Percentiles rank a stretch among this genome's conserved stretches.
Evolutionary conservation across 495 filamentous ascomycete genomes (phyloP).

Genomic region (Lichina pygmaea): DNA sequence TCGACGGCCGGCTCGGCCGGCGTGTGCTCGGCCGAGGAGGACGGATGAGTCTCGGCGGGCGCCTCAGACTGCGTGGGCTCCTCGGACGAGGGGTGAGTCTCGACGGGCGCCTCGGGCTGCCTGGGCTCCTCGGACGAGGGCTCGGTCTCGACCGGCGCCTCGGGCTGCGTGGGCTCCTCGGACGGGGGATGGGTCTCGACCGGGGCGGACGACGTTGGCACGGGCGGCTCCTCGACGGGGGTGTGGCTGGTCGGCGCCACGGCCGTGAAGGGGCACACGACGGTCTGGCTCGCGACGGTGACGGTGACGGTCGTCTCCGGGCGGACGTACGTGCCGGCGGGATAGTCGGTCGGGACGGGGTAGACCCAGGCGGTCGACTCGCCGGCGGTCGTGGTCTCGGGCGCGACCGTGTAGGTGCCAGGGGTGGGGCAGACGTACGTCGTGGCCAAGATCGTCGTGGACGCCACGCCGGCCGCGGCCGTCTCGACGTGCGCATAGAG

Average conservation of each 20-base stretch:
- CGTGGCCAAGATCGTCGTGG: conserved; percentile 42
- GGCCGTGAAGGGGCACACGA: conserved; percentile 43
- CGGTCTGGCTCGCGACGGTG: conserved; percentile 37
- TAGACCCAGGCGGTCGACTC: conserved; percentile 30
- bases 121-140: neutral
- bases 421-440: conserved; percentile 54
- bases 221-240: conserved; percentile 1
- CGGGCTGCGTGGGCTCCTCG: no score
- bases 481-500: conserved; percentile 42
- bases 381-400: conserved; percentile 18
- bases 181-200: conserved; percentile 4
- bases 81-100: no score
- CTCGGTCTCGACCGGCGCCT: conserved; percentile 4
- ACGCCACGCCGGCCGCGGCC: conserved; percentile 28
- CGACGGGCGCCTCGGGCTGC: no score
- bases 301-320: conserved; percentile 37
- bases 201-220: conserved; percentile 1
- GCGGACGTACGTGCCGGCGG: conserved; percentile 49
- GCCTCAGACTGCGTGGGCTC: no score
- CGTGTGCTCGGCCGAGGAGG: no score
- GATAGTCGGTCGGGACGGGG: conserved; percentile 35
- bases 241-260: neutral
- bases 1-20: no score
- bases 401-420: conserved; percentile 64
- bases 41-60: no score